phyloP scores from a whole-genome alignment of 148 eudicot species.

The Agrostemma githago region DNA sequence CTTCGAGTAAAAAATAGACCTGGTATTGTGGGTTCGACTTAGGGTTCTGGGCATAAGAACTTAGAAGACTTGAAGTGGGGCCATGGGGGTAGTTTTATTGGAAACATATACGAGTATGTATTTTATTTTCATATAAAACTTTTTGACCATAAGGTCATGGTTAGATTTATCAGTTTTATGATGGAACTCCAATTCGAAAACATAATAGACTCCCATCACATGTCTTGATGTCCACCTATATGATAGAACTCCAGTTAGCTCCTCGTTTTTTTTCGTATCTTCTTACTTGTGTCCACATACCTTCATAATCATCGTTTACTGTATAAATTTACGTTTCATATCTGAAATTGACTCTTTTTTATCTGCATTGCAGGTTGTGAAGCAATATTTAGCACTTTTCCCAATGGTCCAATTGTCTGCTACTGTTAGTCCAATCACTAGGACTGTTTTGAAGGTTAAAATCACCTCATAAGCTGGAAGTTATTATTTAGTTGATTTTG shows the following conservation, averaged over 20 bases:
- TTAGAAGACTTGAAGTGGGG: too few relatives aligned
- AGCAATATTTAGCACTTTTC: slow-evolving; percentile 73
- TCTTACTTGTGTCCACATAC: not conserved
- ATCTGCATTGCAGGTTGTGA: slow-evolving; percentile 59
- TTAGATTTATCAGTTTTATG: not conserved
- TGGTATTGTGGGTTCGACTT: not conserved
- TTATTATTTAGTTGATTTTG: not conserved
- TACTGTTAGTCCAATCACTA: slow-evolving; percentile 95
- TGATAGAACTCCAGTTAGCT: too few relatives aligned
- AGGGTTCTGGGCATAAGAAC: not conserved
- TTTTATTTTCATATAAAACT: not conserved
- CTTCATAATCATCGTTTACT: not conserved
- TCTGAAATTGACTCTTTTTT: slow-evolving; percentile 6
- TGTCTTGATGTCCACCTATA: too few relatives aligned
- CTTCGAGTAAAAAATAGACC: not conserved
- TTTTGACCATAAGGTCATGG: not conserved
- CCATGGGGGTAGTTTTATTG: not conserved
- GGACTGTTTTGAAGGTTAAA: slow-evolving; percentile 93
- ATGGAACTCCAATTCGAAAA: too few relatives aligned
- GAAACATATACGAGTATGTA: not conserved
- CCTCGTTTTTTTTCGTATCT: not conserved
- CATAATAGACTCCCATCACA: too few relatives aligned
- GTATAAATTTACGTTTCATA: not conserved
- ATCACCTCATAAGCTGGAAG: not conserved
- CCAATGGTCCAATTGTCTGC: slow-evolving; percentile 86